These are phyloP conservation scores for Diospyros lotus DNA, from an alignment of 148 eudicot genomes.

Conservation along the genomic window DNA sequence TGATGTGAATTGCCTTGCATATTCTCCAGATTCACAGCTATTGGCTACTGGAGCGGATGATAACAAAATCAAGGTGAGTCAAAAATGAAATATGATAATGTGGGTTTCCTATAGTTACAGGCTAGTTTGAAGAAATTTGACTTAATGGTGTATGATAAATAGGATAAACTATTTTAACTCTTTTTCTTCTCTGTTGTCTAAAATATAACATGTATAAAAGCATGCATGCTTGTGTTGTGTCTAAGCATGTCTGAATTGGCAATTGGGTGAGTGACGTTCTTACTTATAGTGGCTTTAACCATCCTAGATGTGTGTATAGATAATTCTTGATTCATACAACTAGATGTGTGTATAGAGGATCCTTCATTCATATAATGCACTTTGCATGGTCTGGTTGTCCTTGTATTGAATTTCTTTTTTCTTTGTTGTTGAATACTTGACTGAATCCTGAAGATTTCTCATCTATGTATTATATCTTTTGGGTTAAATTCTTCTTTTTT, in stretches of 20 bases:
- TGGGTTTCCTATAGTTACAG: not conserved
- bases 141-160: not conserved
- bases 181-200: not conserved
- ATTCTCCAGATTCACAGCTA: conserved; percentile 92
- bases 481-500: too few species aligned
- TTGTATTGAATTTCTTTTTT: not conserved
- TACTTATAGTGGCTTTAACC: conserved; percentile 2
- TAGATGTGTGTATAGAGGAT: not conserved
- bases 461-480: too few species aligned
- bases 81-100: not conserved
- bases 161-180: not conserved
- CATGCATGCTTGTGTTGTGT: not conserved
- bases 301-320: not conserved
- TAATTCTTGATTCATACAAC: not conserved
- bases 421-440: conserved; percentile 1
- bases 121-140: not conserved
- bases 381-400: not conserved
- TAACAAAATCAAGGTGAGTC: conserved; percentile 85
- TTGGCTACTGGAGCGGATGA: conserved; percentile 99
- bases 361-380: not conserved
- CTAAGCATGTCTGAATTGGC: not conserved
- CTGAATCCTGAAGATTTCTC: not conserved
- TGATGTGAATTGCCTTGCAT: conserved; percentile 92
- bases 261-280: not conserved
- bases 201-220: not conserved